Percentiles rank a stretch among this genome's conserved stretches.
phyloP scores from a whole-genome alignment of 768 basidiomycete species.

The Hygrocybe coccinea region DNA sequence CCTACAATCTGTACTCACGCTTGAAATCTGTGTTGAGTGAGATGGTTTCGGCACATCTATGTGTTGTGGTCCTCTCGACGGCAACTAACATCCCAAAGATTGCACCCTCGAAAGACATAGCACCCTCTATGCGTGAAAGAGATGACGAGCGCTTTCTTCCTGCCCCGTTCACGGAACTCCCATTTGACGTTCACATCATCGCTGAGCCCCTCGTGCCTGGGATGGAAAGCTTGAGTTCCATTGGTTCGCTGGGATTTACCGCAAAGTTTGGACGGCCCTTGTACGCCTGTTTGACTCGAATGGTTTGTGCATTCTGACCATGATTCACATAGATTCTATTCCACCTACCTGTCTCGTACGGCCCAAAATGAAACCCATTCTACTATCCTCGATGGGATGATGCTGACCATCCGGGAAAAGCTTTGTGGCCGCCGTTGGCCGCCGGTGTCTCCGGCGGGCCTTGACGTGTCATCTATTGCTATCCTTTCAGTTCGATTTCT shows the following conservation, averaged over 20 bases:
- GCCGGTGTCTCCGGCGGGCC: neutral
- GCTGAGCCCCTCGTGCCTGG: slow-evolving; percentile 1
- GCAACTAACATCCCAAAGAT: slow-evolving; percentile 3
- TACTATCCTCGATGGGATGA: neutral
- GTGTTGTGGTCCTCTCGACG: slow-evolving; percentile 4
- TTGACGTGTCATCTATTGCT: slow-evolving; percentile 12
- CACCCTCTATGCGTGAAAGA: slow-evolving; percentile 5
- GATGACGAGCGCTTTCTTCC: neutral
- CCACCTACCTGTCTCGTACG: slow-evolving; percentile 2
- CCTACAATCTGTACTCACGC: neutral
- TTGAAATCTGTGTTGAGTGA: slow-evolving; percentile 7
- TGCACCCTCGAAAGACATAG: neutral
- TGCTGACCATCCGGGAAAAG: slow-evolving; percentile 4
- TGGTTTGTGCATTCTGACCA: neutral
- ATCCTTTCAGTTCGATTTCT: slow-evolving; percentile 15
- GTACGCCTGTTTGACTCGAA: neutral
- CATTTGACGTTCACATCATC: slow-evolving; percentile 1
- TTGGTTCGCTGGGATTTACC: slow-evolving; percentile 4
- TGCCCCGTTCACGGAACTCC: slow-evolving; percentile 4
- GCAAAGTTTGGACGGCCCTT: slow-evolving; percentile 8
- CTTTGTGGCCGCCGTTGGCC: slow-evolving; percentile 4
- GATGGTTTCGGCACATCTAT: neutral
- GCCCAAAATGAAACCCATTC: neutral
- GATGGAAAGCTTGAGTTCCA: neutral
- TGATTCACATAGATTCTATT: slow-evolving; percentile 1